Evolutionary conservation across 305 asterid genomes (phyloP), one percentile per base, ranked within the genome.

Genomic region (Plantago lanceolata): DNA sequence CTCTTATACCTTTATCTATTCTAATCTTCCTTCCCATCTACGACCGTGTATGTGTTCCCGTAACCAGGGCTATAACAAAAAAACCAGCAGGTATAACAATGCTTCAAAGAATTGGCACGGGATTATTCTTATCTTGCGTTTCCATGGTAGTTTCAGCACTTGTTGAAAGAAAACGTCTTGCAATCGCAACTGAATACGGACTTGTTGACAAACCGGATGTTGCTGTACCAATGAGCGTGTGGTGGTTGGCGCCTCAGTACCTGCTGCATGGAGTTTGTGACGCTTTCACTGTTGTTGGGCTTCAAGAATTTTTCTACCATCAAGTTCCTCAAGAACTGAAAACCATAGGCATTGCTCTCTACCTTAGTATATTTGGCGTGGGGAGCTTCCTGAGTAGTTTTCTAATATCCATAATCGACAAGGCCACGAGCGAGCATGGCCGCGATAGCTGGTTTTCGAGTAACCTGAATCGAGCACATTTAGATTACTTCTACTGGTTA

Each of bases 221-320:
- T 19, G 71, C 65, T 13, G 24, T 78, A 40, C 88, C 85, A 0
- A 77, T 82, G 81, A 79, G 77, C 17, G 63, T 82, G 37, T 76
- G 78, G 71, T 78, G 86, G 84, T 35, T 85, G 65, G 78, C 75
- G 13, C 92, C 89, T 53, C 89, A 80, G 52, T 85, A 78, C 20
- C 18, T 73, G 54, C 35, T 85, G 3, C 64, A 66, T 16, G 92
- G 89, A 2, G 20, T 76, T 4, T 66, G 80, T 0, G 78, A 82
- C 19, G 71, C 65, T 1, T 78, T 37, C 13, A 8, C 44, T 37
- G 1, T 8, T 8, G 13, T 37, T 37, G 44, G 44, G 14, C 44
- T 37, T 37, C 44, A 37, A 37, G 44, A 37, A 37, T 37, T 81
- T 16, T 81, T 84, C 75, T 84, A 81, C 2, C 79, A 79, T 53